A percentile compares a stretch with the other conserved stretches of the same genome.
phyloP scores from a whole-genome alignment of 371 early-diverging fungal genomes.

The Mortierella sp. region DNA sequence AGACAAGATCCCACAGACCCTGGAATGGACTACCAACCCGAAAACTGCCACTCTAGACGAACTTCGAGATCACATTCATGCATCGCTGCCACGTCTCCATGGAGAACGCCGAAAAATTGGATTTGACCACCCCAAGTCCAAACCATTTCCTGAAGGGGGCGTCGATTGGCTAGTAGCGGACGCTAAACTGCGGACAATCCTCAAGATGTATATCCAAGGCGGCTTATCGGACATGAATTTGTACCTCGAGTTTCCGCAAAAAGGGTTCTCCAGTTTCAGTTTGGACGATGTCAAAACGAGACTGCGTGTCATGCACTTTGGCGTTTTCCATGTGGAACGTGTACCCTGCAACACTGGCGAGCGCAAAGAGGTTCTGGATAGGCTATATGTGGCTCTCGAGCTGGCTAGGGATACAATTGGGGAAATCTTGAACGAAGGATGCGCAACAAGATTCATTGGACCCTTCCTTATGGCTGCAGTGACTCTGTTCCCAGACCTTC shows the following conservation, averaged over 20 bases:
- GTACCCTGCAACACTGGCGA: slow-evolving; percentile 1
- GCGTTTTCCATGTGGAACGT: not conserved
- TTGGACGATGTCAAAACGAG: not conserved
- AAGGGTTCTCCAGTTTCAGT: slow-evolving; percentile 5
- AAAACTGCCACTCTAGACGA: not conserved
- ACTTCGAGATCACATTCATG: slow-evolving; percentile 1
- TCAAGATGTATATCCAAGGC: slow-evolving; percentile 2
- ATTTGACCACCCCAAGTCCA: too few relatives aligned
- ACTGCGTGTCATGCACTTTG: not conserved
- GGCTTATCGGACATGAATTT: not conserved
- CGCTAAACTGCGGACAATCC: too few relatives aligned
- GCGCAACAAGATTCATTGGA: not conserved
- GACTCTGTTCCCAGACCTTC: not conserved
- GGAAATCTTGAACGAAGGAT: not conserved
- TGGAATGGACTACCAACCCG: not conserved
- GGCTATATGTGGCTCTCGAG: slow-evolving; percentile 1
- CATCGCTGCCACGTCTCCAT: not conserved
- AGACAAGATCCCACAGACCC: not conserved
- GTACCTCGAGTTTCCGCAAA: slow-evolving; percentile 1
- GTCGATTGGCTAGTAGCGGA: too few relatives aligned
- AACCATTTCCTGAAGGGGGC: too few relatives aligned
- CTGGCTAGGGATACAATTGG: not conserved
- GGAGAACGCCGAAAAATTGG: not conserved
- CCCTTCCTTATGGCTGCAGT: not conserved
- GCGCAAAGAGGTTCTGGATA: not conserved